Conservation (phyloP, 116 monocot species). For the Zostera marina region DNA sequence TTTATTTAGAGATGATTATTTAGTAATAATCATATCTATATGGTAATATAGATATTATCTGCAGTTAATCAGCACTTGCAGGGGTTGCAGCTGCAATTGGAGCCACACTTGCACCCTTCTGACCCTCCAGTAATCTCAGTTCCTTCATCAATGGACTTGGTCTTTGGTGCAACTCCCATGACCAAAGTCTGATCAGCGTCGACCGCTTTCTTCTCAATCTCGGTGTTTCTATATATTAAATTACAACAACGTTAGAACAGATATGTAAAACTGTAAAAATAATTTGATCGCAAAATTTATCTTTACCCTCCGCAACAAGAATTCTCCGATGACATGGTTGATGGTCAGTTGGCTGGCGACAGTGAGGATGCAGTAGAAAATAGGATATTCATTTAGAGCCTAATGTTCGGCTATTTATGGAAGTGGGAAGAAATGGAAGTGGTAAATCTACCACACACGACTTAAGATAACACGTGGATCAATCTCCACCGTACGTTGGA, state of each 20-base stretch:
- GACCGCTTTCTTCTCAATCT: constrained; percentile 14
- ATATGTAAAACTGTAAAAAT: background rate
- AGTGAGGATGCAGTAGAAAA: no score
- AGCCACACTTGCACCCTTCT: constrained; percentile 18
- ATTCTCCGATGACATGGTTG: no score
- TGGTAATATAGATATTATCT: background rate
- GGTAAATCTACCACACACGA: no score
- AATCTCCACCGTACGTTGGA: no score
- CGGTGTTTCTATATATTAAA: constrained; percentile 29
- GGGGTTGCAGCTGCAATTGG: constrained; percentile 18
- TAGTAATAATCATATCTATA: background rate
- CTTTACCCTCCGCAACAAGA: background rate
- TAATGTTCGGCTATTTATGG: no score
- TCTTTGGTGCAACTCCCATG: constrained; percentile 24
- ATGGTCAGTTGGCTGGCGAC: no score
- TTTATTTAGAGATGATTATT: no score
- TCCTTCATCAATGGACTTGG: constrained; percentile 6
- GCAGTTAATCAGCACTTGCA: constrained; percentile 22
- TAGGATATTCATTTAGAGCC: no score
- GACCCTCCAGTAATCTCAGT: constrained; percentile 20
- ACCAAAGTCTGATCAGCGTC: constrained; percentile 9
- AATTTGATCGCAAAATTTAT: background rate
- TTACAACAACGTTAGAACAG: background rate
- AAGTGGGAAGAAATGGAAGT: no score
- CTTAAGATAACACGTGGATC: no score